Percentiles rank a stretch among this genome's conserved stretches.
Evolutionary conservation across 2,329 filamentous ascomycete genomes (phyloP).

Genomic region (Sarocladium brachiariae): DNA sequence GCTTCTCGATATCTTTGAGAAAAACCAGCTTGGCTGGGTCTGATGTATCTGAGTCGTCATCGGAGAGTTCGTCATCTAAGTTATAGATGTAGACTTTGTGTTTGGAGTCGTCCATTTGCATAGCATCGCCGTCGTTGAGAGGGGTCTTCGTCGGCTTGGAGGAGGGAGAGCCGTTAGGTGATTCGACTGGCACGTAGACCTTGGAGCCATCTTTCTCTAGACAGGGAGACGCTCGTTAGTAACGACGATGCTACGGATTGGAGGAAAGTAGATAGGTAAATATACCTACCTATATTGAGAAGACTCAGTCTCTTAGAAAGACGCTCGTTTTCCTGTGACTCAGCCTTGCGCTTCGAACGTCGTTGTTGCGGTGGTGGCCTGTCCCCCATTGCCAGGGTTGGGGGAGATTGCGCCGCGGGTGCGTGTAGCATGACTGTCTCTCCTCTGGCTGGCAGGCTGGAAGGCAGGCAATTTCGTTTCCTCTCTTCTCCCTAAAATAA

Average conservation of each 20-base stretch:
- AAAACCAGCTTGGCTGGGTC: conserved; percentile 63
- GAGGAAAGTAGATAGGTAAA: neutral
- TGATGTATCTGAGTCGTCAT: conserved; percentile 21
- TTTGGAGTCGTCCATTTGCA: conserved; percentile 82
- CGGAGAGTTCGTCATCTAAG: conserved; percentile 73
- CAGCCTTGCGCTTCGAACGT: conserved; percentile 51
- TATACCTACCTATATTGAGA: conserved; percentile 66
- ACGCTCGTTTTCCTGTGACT: conserved; percentile 58
- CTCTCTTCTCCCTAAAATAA: neutral
- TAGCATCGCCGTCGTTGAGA: conserved; percentile 46
- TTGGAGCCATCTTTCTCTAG: conserved; percentile 56
- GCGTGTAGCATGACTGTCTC: conserved; percentile 24
- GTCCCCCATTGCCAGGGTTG: conserved; percentile 12
- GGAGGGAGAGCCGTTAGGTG: conserved; percentile 19
- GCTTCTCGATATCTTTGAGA: conserved; percentile 78
- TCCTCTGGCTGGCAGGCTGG: too few relatives aligned
- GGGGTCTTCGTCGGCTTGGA: conserved; percentile 6
- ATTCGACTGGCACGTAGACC: conserved; percentile 59
- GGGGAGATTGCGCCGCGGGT: conserved; percentile 21
- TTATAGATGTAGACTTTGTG: conserved; percentile 88
- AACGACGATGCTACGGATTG: neutral
- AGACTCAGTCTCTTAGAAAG: conserved; percentile 78
- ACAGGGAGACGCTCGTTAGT: neutral
- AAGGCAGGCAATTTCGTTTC: conserved; percentile 15
- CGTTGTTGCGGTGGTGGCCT: conserved; percentile 8